A percentile compares a stretch with the other conserved stretches of the same genome.
phyloP scores from a whole-genome alignment of 805 yeast genomes.

The Schwanniomyces sp. region DNA sequence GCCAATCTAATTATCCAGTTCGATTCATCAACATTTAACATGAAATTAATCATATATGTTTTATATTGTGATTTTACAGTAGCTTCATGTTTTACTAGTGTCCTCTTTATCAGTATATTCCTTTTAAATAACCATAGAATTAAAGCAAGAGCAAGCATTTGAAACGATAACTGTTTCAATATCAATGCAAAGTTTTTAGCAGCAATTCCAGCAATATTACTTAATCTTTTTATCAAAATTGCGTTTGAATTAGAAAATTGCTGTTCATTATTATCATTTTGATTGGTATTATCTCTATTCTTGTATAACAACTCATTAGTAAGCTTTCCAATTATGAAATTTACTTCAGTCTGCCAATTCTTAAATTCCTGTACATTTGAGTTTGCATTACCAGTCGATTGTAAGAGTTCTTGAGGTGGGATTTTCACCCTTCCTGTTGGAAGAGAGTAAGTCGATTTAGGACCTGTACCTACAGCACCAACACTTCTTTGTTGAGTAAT shows the following conservation, averaged over 20 bases:
- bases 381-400: conserved; percentile 10
- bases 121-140: conserved; percentile 42
- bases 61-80: conserved; percentile 20
- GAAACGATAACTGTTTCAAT: conserved; percentile 34
- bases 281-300: conserved; percentile 13
- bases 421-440: conserved; percentile 10
- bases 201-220: conserved; percentile 21
- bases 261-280: conserved; percentile 11
- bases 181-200: conserved; percentile 28
- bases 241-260: not conserved
- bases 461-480: conserved; percentile 1
- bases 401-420: conserved; percentile 7
- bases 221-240: conserved; percentile 19
- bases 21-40: conserved; percentile 41
- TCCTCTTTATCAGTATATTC: conserved; percentile 37
- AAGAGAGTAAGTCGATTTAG: conserved; percentile 18
- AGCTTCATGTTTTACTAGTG: conserved; percentile 35
- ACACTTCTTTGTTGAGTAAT: conserved; percentile 29
- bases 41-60: conserved; percentile 43
- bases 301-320: conserved; percentile 33
- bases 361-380: conserved; percentile 39
- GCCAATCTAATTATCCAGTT: conserved; percentile 44
- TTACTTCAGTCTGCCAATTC: conserved; percentile 56
- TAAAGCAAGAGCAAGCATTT: conserved; percentile 36
- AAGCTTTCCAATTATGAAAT: conserved; percentile 44